Evolutionary conservation across 2,329 filamentous ascomycete genomes (phyloP).

Genomic region (Trichoderma oligosporum): DNA sequence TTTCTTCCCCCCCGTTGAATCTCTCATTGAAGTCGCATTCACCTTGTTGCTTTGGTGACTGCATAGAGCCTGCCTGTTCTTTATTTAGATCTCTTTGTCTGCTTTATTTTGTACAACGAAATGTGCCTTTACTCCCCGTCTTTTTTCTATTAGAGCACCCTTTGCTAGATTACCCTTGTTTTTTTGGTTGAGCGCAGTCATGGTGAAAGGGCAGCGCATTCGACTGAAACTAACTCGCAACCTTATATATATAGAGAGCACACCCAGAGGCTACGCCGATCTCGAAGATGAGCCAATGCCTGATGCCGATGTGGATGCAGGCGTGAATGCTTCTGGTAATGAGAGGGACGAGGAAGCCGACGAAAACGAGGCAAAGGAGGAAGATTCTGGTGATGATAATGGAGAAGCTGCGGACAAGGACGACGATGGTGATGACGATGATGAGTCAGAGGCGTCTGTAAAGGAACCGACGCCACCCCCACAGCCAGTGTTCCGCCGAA

Average conservation of each 20-base stretch:
- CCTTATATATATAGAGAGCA: conserved; percentile 37
- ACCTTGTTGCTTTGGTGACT: not conserved
- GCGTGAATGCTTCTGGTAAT: conserved; percentile 22
- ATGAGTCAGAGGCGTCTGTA: conserved; percentile 38
- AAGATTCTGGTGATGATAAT: conserved; percentile 26
- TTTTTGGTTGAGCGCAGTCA: conserved; percentile 17
- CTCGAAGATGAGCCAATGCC: conserved; percentile 40
- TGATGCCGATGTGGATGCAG: conserved; percentile 30
- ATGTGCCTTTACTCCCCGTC: too few relatives aligned
- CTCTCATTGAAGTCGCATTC: not conserved
- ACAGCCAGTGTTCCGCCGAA: conserved; percentile 64
- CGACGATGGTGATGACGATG: conserved; percentile 42
- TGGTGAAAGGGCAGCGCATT: conserved; percentile 31
- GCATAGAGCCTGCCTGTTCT: not conserved
- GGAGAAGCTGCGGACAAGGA: conserved; percentile 48
- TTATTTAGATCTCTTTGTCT: not conserved
- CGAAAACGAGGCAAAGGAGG: conserved; percentile 46
- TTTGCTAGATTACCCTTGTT: not conserved
- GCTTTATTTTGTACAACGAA: too few relatives aligned
- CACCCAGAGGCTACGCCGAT: conserved; percentile 41
- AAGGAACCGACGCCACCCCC: conserved; percentile 56
- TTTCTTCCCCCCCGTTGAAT: too few relatives aligned
- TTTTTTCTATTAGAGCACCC: not conserved
- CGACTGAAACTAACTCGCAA: conserved; percentile 34
- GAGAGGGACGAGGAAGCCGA: conserved; percentile 32